These are phyloP conservation scores for Physocladia obscura DNA, from an alignment of 192 early-diverging fungal genomes.

Conservation along the genomic window DNA sequence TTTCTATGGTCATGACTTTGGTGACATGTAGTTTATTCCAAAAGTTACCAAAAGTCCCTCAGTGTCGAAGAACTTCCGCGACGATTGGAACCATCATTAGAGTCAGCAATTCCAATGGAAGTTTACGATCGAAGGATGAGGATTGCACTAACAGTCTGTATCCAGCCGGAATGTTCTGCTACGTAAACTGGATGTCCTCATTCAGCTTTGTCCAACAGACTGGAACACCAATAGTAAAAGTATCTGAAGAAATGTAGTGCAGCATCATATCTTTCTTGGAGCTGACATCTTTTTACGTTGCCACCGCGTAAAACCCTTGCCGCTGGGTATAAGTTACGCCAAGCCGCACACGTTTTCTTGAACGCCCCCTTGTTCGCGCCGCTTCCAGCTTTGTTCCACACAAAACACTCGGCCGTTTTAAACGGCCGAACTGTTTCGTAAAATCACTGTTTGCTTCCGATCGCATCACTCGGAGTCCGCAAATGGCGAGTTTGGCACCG, in stretches of 20 bases:
- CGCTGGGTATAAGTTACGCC: not conserved
- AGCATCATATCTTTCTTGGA: constrained; percentile 7
- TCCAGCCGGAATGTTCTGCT: not conserved
- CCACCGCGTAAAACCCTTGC: not conserved
- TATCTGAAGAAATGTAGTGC: not conserved
- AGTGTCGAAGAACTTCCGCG: not conserved
- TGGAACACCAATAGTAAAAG: not conserved
- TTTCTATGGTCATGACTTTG: too few relatives aligned
- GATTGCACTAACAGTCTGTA: not conserved
- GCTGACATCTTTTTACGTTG: not conserved
- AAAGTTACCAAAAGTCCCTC: too few relatives aligned
- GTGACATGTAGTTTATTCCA: too few relatives aligned
- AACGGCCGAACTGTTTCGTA: not conserved
- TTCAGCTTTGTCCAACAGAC: not conserved
- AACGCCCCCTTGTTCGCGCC: not conserved
- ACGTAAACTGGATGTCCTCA: not conserved
- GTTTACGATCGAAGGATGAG: not conserved
- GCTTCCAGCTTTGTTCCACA: not conserved
- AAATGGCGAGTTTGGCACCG: not conserved
- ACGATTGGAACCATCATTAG: not conserved
- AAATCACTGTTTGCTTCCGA: not conserved
- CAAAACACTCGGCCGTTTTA: not conserved
- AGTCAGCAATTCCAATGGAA: not conserved
- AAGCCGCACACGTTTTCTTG: not conserved
- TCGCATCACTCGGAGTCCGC: not conserved